Evolutionary conservation across 768 basidiomycete species (phyloP), one percentile per base, ranked within the genome.

Genomic region (Pholiota microspora): DNA sequence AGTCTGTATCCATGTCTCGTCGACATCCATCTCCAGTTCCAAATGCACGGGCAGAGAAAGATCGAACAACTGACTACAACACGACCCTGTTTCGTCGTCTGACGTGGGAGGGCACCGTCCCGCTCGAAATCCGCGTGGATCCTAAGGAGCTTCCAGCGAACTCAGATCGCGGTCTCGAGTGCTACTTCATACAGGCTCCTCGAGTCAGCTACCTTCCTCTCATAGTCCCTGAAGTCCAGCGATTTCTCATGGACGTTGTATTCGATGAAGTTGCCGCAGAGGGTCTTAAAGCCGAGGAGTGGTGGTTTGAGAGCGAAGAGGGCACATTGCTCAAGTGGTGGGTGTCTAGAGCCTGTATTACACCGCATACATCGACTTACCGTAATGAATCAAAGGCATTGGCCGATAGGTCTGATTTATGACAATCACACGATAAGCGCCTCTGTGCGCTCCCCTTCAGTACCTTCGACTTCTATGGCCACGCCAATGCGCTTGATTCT

Each of bases 221-320:
- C 24, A 72, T 98, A 44, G 81, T 98, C 64, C 88, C 93, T 3
- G 93, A 97, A 64, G 83, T 99, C 55, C 83, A 88, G 55, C 81
- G 86, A 62, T 93, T 93, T 71, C 79, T 98, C 58, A 86, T 91
- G 77, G 92, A 97, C 59, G 85, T 98, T 51, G 91, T 95, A 10
- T 88, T 98, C 64, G 93, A 97, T 65, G 94, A 96, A 63, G 79
- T 82, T 31, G 86, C 88, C 27, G 84, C 85, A 4, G 86, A 85
- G 56, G 63, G 77, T 8, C 71, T 95, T 56, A 89, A 89, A 65
- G 92, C 94, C 60, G 89, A 92, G 54, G 90, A 95, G 49, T 94
- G 96, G 91, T 98, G 96, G 97, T 97, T 99, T 69, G 94, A 97
- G 71, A 89, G 86, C 58, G 89, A 90, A 50, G 88, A 85, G 60